Conservation (phyloP, 1,139 yeast genomes). For the Hemisphaericaspora xylofermentans region DNA sequence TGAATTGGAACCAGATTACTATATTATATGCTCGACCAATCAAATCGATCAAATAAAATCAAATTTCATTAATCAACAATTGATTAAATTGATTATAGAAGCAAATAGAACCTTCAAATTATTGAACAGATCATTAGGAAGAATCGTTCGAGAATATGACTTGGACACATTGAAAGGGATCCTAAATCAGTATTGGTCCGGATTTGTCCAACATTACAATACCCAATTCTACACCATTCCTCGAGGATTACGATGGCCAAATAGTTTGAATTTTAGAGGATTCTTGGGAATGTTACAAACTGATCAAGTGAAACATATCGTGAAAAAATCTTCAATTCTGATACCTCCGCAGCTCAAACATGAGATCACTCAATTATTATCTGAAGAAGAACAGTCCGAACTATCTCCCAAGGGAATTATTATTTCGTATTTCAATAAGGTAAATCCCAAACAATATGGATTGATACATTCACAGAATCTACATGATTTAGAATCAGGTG, state of each 20-base stretch:
- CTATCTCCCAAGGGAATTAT: conserved; percentile 26
- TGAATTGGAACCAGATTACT: conserved; percentile 27
- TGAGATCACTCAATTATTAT: conserved; percentile 20
- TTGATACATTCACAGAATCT: conserved; percentile 22
- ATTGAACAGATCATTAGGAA: conserved; percentile 26
- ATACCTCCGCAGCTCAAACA: conserved; percentile 16
- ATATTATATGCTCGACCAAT: conserved; percentile 29
- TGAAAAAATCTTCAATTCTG: conserved; percentile 33
- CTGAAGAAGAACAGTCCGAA: conserved; percentile 2
- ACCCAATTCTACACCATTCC: conserved; percentile 23
- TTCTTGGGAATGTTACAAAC: conserved; percentile 30
- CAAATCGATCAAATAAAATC: conserved; percentile 19
- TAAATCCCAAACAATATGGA: conserved; percentile 35
- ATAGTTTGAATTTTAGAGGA: conserved; percentile 36
- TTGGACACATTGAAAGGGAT: conserved; percentile 17
- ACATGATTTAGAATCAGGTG: conserved; percentile 5
- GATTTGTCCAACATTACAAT: conserved; percentile 30
- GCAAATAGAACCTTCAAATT: conserved; percentile 29
- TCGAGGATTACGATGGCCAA: conserved; percentile 36
- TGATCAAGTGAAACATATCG: conserved; percentile 14
- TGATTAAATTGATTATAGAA: conserved; percentile 22
- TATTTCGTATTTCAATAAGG: conserved; percentile 26
- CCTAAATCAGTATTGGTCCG: conserved; percentile 30
- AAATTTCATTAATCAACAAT: conserved; percentile 27
- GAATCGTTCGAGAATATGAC: conserved; percentile 20